phyloP scores from a whole-genome alignment of 2,329 filamentous ascomycete species.

The Penicillium psychrosexuale region DNA sequence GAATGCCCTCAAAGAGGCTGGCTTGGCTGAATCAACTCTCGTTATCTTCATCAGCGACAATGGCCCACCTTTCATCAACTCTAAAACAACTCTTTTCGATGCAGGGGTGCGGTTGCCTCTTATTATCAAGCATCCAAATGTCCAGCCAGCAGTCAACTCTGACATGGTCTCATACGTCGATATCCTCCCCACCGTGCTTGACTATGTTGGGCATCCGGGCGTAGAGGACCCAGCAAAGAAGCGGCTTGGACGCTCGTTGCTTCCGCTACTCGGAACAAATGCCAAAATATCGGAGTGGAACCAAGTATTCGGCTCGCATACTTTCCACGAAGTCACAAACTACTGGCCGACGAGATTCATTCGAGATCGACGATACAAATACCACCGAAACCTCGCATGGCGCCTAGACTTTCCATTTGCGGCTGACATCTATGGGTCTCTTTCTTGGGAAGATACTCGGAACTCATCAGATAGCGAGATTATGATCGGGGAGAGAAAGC shows the following conservation, averaged over 20 bases:
- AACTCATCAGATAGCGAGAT: conserved; percentile 27
- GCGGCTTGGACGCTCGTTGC: conserved; percentile 39
- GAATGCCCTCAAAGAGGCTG: conserved; percentile 31
- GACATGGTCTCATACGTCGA: conserved; percentile 50
- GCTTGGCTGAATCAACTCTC: conserved; percentile 36
- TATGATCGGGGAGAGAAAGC: conserved; percentile 41
- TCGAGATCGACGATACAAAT: conserved; percentile 47
- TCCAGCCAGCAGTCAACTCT: conserved; percentile 33
- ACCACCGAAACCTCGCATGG: conserved; percentile 52
- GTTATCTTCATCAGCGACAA: conserved; percentile 52
- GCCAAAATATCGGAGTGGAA: conserved; percentile 13
- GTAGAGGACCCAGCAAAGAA: not conserved
- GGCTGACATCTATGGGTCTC: conserved; percentile 45
- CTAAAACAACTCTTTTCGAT: conserved; percentile 52
- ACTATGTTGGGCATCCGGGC: conserved; percentile 33
- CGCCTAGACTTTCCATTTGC: conserved; percentile 51
- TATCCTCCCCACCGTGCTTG: conserved; percentile 47
- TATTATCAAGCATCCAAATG: conserved; percentile 39
- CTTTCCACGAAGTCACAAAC: conserved; percentile 52
- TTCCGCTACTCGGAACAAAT: conserved; percentile 33
- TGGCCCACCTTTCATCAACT: conserved; percentile 51
- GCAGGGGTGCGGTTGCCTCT: conserved; percentile 47
- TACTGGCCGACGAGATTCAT: conserved; percentile 53
- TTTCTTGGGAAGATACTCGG: conserved; percentile 48
- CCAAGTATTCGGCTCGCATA: conserved; percentile 52